Base-by-base conservation (phyloP, 495 filamentous ascomycete species). In the Amorphotheca resinae region DNA sequence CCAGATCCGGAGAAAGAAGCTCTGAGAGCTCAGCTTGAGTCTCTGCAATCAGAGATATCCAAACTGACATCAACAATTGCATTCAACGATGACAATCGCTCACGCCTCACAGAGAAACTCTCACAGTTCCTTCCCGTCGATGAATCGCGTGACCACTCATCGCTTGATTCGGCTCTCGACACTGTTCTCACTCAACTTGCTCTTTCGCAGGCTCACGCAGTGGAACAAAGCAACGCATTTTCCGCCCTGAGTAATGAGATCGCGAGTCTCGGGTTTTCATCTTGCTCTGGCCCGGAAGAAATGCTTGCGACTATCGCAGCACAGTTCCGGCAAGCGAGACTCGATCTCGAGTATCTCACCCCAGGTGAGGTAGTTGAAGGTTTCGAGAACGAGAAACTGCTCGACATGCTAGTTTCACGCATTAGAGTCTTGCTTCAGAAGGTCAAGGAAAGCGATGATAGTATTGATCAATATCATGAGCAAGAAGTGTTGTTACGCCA, bases 331-430 rank as follows among this genome's bases (percentile, higher is more conserved):
- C 50, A 68, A n/a, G 79, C 80, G 2, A 72, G 80, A 3, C 63
- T 85, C 1, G 70, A 79, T 20, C 65, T 85, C 4, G 82, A 85
- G 48, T 73, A 75, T 50, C 60, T 79, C 1, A 65, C 76, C 0
- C 82, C 81, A 0, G 80, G 79, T 3, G 81, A 85, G 51, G 44
- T 63, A 11, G 46, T 66, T 51, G 30, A 45, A 50, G 41, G 65
- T 55, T 20, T 56, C 65, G 58, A 60, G 32, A 58, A 54, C 25
- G 45, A 33, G 4, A 60, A 66, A 33, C 55, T 73, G 0, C 58
- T 76, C 2, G 60, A 67, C 37, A 52, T 68, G 8, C 42, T 72
- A 0, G 58, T 73, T 1, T 49, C 42, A 3, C 59, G 64, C 0
- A 59, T 74, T 17, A 57, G 65, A 9, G 54, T 56, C 1, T 59